Evolutionary conservation across 164 flowering plant genomes (phyloP).

Genomic region (Platanus orientalis): DNA sequence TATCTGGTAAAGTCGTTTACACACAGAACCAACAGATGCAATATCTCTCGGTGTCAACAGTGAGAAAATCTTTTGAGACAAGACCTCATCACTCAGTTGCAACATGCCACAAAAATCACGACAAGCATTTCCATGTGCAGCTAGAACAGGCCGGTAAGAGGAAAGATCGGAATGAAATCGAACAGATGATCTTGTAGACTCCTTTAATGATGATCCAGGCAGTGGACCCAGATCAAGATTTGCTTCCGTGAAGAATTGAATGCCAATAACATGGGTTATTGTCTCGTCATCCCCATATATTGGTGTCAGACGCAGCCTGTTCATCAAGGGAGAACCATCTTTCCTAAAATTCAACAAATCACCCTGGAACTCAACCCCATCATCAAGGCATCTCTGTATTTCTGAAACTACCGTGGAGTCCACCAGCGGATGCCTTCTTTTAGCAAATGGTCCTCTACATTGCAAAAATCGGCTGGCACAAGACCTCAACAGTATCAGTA

Average conservation of each 20-base stretch:
- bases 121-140: conserved; percentile 32
- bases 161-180: conserved; percentile 28
- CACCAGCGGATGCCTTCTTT: conserved; percentile 63
- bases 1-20: conserved; percentile 1
- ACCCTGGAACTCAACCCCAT: conserved; percentile 59
- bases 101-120: conserved; percentile 8
- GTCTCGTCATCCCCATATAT: conserved; percentile 57
- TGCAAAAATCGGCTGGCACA: conserved; percentile 59
- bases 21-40: conserved; percentile 14
- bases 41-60: conserved; percentile 12
- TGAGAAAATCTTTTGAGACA: conserved; percentile 7
- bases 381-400: conserved; percentile 56
- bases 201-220: conserved; percentile 36
- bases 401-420: conserved; percentile 54
- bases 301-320: conserved; percentile 46
- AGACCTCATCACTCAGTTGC: conserved; percentile 11
- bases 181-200: conserved; percentile 26
- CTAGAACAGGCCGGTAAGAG: conserved; percentile 16
- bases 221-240: conserved; percentile 54
- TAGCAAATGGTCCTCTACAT: conserved; percentile 61
- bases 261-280: conserved; percentile 60
- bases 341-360: conserved; percentile 61
- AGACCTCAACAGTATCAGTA: too few relatives aligned
- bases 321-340: conserved; percentile 69
- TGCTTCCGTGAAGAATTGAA: conserved; percentile 57